A percentile compares a stretch with the other conserved stretches of the same genome.
Conservation (phyloP, 73 alveolate species). For the Paramecium caudatum region DNA sequence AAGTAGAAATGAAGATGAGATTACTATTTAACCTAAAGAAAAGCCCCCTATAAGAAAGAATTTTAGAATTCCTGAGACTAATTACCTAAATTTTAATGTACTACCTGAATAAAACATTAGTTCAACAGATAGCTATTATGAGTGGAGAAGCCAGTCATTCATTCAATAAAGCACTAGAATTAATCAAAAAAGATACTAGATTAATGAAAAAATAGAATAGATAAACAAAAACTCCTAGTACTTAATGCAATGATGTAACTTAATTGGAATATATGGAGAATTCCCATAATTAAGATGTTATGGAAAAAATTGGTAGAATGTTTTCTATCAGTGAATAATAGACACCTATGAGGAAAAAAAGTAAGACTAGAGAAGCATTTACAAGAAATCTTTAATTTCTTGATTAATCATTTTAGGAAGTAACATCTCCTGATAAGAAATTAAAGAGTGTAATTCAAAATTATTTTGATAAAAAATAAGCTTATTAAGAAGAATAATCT, state of each 20-base stretch:
- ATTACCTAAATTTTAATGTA: constrained; percentile 17
- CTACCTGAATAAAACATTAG: background rate
- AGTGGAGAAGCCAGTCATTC: constrained; percentile 16
- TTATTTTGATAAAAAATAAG: constrained; percentile 18
- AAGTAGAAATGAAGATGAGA: background rate
- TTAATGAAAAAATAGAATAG: background rate
- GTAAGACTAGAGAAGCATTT: background rate
- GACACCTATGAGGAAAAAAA: background rate
- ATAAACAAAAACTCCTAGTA: constrained; percentile 10
- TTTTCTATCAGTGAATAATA: background rate
- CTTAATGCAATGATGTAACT: constrained; percentile 5
- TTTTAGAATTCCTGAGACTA: background rate
- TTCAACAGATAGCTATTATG: constrained; percentile 42
- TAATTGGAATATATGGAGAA: background rate
- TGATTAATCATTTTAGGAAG: background rate
- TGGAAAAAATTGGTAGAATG: background rate
- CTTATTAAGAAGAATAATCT: background rate
- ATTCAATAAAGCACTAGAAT: background rate
- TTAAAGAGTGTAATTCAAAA: background rate
- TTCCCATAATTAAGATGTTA: background rate
- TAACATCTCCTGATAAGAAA: background rate
- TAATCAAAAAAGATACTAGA: background rate
- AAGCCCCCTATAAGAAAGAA: background rate
- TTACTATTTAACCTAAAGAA: background rate
- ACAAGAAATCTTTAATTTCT: constrained; percentile 20